Evolutionary conservation across 148 eudicot genomes (phyloP).

Genomic region (Rhododendron henanense): DNA sequence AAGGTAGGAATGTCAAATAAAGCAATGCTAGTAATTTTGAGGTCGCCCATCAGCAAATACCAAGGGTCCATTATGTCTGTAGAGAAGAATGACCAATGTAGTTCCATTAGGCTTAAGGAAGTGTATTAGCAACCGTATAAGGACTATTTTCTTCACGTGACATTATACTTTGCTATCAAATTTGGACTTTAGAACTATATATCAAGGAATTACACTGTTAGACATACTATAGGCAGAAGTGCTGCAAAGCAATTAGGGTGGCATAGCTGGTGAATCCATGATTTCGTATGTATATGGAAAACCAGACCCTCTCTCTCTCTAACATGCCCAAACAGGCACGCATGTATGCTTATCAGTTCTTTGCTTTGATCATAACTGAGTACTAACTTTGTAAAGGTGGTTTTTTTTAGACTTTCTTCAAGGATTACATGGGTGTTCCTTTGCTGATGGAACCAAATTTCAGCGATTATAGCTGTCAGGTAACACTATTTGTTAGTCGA

Average conservation of each 20-base stretch:
- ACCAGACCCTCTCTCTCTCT: neutral
- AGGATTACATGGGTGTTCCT: slow-evolving; percentile 87
- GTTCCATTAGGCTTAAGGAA: neutral
- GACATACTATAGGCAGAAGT: neutral
- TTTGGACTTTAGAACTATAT: neutral
- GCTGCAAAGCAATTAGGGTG: too few species aligned
- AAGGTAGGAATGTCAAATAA: neutral
- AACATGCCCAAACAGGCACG: neutral
- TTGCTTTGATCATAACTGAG: neutral
- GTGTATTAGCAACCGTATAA: neutral
- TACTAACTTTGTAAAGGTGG: neutral
- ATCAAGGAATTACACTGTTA: neutral
- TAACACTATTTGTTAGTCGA: slow-evolving; percentile 15
- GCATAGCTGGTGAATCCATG: slow-evolving; percentile 1
- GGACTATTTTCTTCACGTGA: neutral
- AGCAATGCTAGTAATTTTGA: neutral
- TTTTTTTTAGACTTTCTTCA: slow-evolving; percentile 59
- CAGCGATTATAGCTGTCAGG: slow-evolving; percentile 95
- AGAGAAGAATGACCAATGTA: neutral
- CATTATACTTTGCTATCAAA: neutral
- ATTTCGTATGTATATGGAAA: neutral
- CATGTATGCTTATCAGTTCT: neutral
- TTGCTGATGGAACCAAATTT: slow-evolving; percentile 93
- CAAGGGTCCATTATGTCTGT: neutral
- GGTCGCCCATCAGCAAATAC: neutral